Evolutionary conservation across 495 filamentous ascomycete species (phyloP).

Genomic region (Penicillium malachiteum): DNA sequence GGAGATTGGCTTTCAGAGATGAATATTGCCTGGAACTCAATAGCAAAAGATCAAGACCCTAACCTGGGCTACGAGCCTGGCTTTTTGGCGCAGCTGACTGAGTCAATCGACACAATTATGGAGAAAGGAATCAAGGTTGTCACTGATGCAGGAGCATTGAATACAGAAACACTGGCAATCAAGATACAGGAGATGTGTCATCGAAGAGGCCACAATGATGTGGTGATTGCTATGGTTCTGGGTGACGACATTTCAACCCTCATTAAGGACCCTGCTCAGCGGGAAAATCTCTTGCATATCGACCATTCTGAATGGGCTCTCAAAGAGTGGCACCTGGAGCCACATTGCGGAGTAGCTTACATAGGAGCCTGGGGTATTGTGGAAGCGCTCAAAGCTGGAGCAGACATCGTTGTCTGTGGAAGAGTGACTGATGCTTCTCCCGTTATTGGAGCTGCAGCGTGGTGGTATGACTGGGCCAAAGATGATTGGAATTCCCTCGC

Average conservation of each 20-base stretch:
- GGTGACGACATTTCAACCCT: constrained; percentile 16
- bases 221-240: constrained; percentile 8
- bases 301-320: constrained; percentile 12
- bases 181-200: constrained; percentile 18
- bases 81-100: constrained; percentile 16
- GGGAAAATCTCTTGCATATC: constrained; percentile 4
- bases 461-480: constrained; percentile 43
- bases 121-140: constrained; percentile 33
- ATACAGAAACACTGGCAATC: constrained; percentile 20
- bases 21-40: constrained; percentile 26
- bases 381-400: constrained; percentile 37
- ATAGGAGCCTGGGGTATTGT: constrained; percentile 40
- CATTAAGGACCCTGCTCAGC: constrained; percentile 1
- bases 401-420: constrained; percentile 53
- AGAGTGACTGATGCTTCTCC: constrained; percentile 51
- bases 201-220: not conserved
- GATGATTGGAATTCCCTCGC: constrained; percentile 44
- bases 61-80: constrained; percentile 21
- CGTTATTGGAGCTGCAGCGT: constrained; percentile 48
- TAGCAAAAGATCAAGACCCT: constrained; percentile 14
- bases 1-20: constrained; percentile 32
- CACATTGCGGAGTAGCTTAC: constrained; percentile 13
- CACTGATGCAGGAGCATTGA: constrained; percentile 31
- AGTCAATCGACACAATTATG: constrained; percentile 16
- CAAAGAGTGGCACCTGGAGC: constrained; percentile 10